These are phyloP conservation scores for Lepiota brunneoincarnata DNA, from an alignment of 768 basidiomycete species.

Conservation along the genomic window DNA sequence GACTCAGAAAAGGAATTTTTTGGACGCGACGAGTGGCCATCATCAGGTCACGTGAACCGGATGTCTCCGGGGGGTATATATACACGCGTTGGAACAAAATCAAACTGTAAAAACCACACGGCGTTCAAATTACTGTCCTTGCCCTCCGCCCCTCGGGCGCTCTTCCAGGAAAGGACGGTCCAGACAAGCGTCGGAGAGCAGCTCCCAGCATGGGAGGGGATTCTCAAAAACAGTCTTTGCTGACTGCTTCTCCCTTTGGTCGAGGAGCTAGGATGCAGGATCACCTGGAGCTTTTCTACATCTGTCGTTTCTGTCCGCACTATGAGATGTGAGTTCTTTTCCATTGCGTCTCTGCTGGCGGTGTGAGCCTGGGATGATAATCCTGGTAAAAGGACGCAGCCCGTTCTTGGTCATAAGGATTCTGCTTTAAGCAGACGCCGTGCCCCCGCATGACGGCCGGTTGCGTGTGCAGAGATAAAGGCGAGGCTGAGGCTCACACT, in stretches of 20 bases:
- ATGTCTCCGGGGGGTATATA: slow-evolving; percentile 28
- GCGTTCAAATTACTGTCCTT: slow-evolving; percentile 83
- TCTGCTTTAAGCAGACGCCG: slow-evolving; percentile 29
- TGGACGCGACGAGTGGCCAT: too few species aligned
- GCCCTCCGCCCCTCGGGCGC: slow-evolving; percentile 39
- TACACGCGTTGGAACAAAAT: slow-evolving; percentile 15
- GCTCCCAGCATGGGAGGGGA: slow-evolving; percentile 26
- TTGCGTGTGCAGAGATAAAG: slow-evolving; percentile 79
- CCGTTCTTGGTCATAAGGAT: slow-evolving; percentile 42
- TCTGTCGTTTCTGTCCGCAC: slow-evolving; percentile 15
- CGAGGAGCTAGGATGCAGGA: slow-evolving; percentile 89
- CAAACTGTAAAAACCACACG: slow-evolving; percentile 37
- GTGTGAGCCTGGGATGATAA: slow-evolving; percentile 65
- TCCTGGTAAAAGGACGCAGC: slow-evolving; percentile 89
- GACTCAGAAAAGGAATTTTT: neutral
- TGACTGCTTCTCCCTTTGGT: slow-evolving; percentile 88
- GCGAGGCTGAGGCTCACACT: slow-evolving; percentile 74
- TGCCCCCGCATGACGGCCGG: slow-evolving; percentile 52
- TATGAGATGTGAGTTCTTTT: slow-evolving; percentile 26
- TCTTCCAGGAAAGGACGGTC: slow-evolving; percentile 65
- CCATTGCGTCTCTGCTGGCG: slow-evolving; percentile 16
- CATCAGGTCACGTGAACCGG: neutral
- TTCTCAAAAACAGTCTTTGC: slow-evolving; percentile 93
- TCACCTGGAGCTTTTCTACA: slow-evolving; percentile 85
- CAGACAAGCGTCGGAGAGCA: slow-evolving; percentile 87